Evolutionary conservation across 129 eudicot genomes (phyloP), one percentile per base, ranked within the genome.

Genomic region (Ambrosia trifida): DNA sequence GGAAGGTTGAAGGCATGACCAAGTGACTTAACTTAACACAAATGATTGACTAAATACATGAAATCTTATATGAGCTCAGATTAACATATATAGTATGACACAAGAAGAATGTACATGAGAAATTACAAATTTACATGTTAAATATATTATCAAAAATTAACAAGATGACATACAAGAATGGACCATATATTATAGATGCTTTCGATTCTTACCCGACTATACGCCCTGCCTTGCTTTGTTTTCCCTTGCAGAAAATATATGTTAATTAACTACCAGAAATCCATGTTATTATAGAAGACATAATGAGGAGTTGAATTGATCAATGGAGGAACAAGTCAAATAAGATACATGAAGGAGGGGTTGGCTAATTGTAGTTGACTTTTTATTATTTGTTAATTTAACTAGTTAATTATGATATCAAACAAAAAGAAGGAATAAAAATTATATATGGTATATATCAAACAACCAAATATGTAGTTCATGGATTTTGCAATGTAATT

Each of bases 241-340:
- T 20, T 20, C 14, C 1, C 20, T 54, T 14, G 11, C 11, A 8
- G 61, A 54, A 54, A 19, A 11, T 54, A 20, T 54, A 54, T 19
- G 33, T 54, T 9, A 54, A 54, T 54, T 9, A 54, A 54, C 61
- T 54, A 2, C n/a, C 13, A 54, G 33, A 54, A 54, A 20, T 54
- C 33, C 13, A 54, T 54, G 61, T 20, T 54, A 54, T 54, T 19
- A 54, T 4, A 49, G 56, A 49, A 45, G 8, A 49, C n/a, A 49
- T 1, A 47, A 53, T 10, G 12, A 54, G 11, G 32, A 54, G 61
- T 10, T 13, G 33, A 54, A 54, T 54, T 20, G 33, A 18, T 19
- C 61, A 54, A 54, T 54, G 61, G 61, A 54, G 35, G 61, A 54
- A 54, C 35, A 54, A 54, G 61, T 54, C 13, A 54, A 54, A 12